Evolutionary conservation across 2,329 filamentous ascomycete genomes (phyloP), one percentile per base, ranked within the genome.

Genomic region (Hymenoscyphus infarciens): DNA sequence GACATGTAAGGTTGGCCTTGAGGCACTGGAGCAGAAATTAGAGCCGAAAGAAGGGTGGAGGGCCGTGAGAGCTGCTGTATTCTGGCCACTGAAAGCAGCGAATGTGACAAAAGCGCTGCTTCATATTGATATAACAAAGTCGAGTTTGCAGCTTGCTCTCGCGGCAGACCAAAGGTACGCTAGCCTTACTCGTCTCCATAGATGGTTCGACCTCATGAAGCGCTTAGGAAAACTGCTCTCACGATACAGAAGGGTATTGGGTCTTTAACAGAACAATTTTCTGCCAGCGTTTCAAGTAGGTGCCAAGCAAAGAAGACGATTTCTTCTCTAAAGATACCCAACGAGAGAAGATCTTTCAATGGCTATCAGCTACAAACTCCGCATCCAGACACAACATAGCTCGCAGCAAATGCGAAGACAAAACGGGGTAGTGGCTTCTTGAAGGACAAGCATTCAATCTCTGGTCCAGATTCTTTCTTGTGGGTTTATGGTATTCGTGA

Each of bases 401-500:
- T 49, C 39, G 56, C 1, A 62, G 19, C 45, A 59, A 42, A 22
- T 52, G 45, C 31, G 42, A 59, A 53, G n/a, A 52, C 5, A 33
- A 33, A 8, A 75, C 77, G 1, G 7, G 67, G 1, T 57, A 67
- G 7, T 78, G 77, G 76, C 63, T 79, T 8, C 66, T 78, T 5
- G 16, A 73, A 16, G 65, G 67, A n/a, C 33, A 64, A 5, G 19
- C 61, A 3, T 78, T 74, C 61, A 15, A 13, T 0, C 53, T 54
- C 13, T 79, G 76, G 77, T 77, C 73, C 61, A 64, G 35, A 0
- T 52, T 76, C 73, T 5, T 70, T 70, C 60, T 62, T 78, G 0
- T 79, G 75, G 76, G 70, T 79, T 5, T 61, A 76, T 65, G 75
- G 77, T 1, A 63, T 64, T 27, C 56, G 56, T 58, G n/a, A 42